Base-by-base conservation (phyloP, 768 basidiomycete species). In the Tremella fuciformis region DNA sequence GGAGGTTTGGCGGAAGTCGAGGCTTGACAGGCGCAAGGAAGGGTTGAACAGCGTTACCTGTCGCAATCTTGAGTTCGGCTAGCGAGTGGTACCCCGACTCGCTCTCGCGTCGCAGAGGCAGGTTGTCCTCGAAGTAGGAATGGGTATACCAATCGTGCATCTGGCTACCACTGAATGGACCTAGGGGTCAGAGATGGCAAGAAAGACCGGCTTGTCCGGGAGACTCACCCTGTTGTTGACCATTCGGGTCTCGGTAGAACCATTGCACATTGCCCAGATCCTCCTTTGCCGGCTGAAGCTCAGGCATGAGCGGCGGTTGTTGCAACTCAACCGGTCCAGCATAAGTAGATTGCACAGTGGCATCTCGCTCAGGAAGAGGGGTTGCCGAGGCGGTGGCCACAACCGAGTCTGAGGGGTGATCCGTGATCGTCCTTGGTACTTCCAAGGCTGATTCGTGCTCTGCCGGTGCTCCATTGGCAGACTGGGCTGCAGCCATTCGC, bases 111-210 rank as follows among this genome's bases (percentile, higher is more conserved):
- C 87, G 89, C 84, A 93, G 86, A 34, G 88, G 84, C 22, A 97
- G 82, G 62, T 89, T 86, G 24, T 85, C 80, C 8, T 84, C 80
- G 70, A 97, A 97, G 77, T 93, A 97, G 15, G 89, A 88, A 67
- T 88, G 88, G 51, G 89, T 85, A 72, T 85, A 86, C 92, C 92
- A 96, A 70, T 89, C 89, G 79, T 94, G 91, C 92, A 97, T 94
- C 55, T 88, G 66, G 60, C 87, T 84, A 24, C 89, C 90, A 46
- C 82, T 83, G 81, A 94, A 97, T 4, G 92, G 91, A 58, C 92
- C 91, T 94, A 62, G 3, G 40, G 41, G 51, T 50, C 16, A 49
- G 25, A 21, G 13, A 37, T 39, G 50, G 15, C 29, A 49, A 24
- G 18, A 66, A 40, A 18, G 44, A 53, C 47, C 41, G 38, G 40